Conservation (phyloP, 139 green algal genomes). For the Desmodesmus armatus region DNA sequence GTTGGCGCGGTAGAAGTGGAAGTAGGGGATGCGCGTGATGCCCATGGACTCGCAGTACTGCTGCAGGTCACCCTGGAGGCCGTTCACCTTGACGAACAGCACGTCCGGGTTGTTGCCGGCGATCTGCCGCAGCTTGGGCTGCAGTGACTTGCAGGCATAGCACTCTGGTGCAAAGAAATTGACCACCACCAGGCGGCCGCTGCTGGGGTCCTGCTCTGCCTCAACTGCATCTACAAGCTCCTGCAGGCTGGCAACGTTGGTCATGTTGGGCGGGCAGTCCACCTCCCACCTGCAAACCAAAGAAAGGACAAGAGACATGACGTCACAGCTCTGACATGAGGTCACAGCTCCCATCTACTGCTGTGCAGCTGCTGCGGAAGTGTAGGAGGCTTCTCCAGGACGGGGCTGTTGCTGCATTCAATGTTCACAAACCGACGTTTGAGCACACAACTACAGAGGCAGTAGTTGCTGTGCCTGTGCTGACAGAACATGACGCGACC, state of each 20-base stretch:
- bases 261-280: slow-evolving; percentile 40
- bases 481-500: no score
- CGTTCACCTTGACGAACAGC: slow-evolving; percentile 74
- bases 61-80: slow-evolving; percentile 43
- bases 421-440: no score
- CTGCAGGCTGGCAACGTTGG: slow-evolving; percentile 1
- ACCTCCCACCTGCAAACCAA: slow-evolving; percentile 43
- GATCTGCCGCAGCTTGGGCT: slow-evolving; percentile 71
- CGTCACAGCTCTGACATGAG: no score
- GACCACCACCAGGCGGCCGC: slow-evolving; percentile 51
- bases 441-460: no score
- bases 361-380: no score
- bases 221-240: slow-evolving; percentile 15
- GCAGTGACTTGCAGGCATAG: slow-evolving; percentile 59
- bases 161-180: slow-evolving; percentile 72
- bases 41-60: slow-evolving; percentile 59
- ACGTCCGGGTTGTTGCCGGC: slow-evolving; percentile 61
- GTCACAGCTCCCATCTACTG: no score
- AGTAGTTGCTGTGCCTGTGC: no score
- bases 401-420: no score
- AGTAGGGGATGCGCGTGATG: slow-evolving; percentile 66
- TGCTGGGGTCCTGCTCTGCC: background rate
- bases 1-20: slow-evolving; percentile 53
- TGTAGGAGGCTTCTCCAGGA: no score
- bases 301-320: no score